Base-by-base conservation (phyloP, 768 basidiomycete species). In the Boletus reticulatus region DNA sequence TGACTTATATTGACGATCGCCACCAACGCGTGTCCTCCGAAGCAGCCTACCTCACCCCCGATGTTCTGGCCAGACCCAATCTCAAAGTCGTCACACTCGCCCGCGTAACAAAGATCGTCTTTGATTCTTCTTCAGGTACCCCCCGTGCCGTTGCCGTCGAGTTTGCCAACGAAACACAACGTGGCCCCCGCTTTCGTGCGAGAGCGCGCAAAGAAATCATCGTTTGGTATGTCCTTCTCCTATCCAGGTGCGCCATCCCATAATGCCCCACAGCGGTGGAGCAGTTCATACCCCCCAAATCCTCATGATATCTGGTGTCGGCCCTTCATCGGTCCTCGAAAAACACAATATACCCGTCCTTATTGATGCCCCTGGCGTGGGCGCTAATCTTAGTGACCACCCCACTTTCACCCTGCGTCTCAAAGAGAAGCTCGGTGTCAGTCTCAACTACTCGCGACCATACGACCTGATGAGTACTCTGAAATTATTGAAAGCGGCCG, bases 301-400 rank as follows among this genome's bases (percentile, higher is more conserved):
- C 48, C 76, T 89, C 14, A 78, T 88, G 78, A 76, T 89, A 17
- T 89, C 88, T 17, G 92, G 92, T 12, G 73, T 94, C 45, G 92
- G 92, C 4, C 88, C 89, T 36, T 76, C 78, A 2, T 74, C 74
- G 1, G 77, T 88, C 13, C 76, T 93, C 37, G 59, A 73, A 12
- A 67, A 74, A 37, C 73, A 84, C 53, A 69, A 71, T 6, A 84
- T 94, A 20, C 74, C 80, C 1, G 70, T 84, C 31, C 72, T 85
- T 19, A 64, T 81, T 7, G 83, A 92, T 61, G 79, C 88, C 2
- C 85, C 88, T 0, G 84, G 84, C 12, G 90, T 94, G 19, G 92
- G 92, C 14, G 74, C 79, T 10, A 79, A 92, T 66, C 78, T 94
- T 17, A 74, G 80, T 43, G 92, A 94, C 64, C 92, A 93, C 62